Evolutionary conservation across 2,329 filamentous ascomycete genomes (phyloP), one percentile per base, ranked within the genome.

Genomic region (Sporothrix mexicana): DNA sequence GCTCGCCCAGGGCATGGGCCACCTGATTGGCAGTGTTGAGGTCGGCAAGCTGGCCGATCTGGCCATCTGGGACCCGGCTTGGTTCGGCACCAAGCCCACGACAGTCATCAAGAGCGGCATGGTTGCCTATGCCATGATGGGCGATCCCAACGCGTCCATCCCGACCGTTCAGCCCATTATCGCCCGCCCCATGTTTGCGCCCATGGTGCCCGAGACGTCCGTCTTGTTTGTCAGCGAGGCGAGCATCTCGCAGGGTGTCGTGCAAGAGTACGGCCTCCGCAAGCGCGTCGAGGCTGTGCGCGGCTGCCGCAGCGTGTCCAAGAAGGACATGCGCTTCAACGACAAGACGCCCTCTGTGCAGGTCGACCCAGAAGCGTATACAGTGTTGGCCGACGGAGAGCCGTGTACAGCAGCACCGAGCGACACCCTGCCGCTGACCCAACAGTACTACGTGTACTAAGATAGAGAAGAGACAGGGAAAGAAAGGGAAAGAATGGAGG

Each of bases 321-420:
- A 98, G 86, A 86, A 83, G 77, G 93, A 98, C 81, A 97, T 98
- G 94, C 94, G 93, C 79, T 95, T 90, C 81, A 98, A 98, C 81
- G 90, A 94, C 78, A 82, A 83, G 71, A 94, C 90, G 88, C 95
- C 95, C 15, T 89, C 87, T 83, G 98, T 98, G 93, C 90, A 85
- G 78, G 95, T 98, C 74, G 95, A 98, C 81, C 93, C 95, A 5
- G 95, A 98, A 86, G 91, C 88, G 78, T 98, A 98, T 83, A 88
- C 85, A 17, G 95, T 98, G 36, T 91, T 95, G 83, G 95, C 95
- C 1, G 94, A 97, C 82, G 94, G 93, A 0, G 82, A 88, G 80
- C 84, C 90, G 49, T 95, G 92, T 79, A 87, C 84, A 57, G 93
- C 93, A 0, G 93, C 92, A 81, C 93, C 94, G 3, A 88, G 92